These are phyloP conservation scores for Acanthamoeba culbertsoni DNA, from an alignment of 208 protist species.

Conservation along the genomic window DNA sequence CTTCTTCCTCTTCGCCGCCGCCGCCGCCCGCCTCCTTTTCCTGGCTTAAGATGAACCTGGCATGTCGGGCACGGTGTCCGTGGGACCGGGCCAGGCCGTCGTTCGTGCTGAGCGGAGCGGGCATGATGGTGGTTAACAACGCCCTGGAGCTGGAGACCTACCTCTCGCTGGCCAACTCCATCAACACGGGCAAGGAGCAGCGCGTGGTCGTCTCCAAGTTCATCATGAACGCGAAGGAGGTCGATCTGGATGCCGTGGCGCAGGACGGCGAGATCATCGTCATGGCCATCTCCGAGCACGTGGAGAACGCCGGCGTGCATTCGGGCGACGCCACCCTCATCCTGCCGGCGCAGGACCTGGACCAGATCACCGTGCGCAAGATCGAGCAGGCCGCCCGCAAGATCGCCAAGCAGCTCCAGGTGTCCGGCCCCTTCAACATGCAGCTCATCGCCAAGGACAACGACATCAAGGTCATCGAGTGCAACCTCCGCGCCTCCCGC, in stretches of 20 bases:
- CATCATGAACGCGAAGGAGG: slow-evolving; percentile 95
- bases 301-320: slow-evolving; percentile 96
- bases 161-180: slow-evolving; percentile 90
- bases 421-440: slow-evolving; percentile 97
- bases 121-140: slow-evolving; percentile 95
- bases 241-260: slow-evolving; percentile 98
- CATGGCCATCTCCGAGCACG: slow-evolving; percentile 97
- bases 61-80: too few species aligned
- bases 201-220: slow-evolving; percentile 80
- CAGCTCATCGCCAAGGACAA: slow-evolving; percentile 97
- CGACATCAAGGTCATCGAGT: slow-evolving; percentile 96
- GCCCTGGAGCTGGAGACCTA: slow-evolving; percentile 91
- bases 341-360: slow-evolving; percentile 88
- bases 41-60: too few species aligned
- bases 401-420: slow-evolving; percentile 85
- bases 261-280: slow-evolving; percentile 93
- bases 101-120: slow-evolving; percentile 97
- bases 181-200: slow-evolving; percentile 73
- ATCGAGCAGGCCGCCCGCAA: slow-evolving; percentile 76
- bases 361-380: slow-evolving; percentile 90
- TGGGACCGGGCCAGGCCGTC: too few species aligned
- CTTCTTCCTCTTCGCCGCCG: too few species aligned
- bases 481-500: slow-evolving; percentile 96
- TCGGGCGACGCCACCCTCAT: slow-evolving; percentile 81
- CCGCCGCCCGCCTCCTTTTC: too few species aligned